Base-by-base conservation (phyloP, 2,329 filamentous ascomycete species). In the Sordariomycetes sp. region DNA sequence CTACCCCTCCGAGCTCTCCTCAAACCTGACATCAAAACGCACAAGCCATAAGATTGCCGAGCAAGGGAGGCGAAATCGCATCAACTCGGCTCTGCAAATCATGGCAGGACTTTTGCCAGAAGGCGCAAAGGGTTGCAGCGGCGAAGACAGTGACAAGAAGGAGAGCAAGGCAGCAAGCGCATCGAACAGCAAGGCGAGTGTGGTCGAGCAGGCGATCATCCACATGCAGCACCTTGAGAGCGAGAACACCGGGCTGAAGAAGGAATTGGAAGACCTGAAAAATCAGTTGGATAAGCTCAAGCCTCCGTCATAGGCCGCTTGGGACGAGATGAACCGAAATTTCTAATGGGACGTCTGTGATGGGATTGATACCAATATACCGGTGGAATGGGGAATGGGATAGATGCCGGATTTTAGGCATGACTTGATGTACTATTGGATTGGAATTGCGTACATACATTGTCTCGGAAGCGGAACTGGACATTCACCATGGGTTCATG, bases 1-100 rank as follows among this genome's bases (percentile, higher is more conserved):
- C 2, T 96, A 95, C 46, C 88, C 90, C 1, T 86, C 84, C 46
- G 85, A 88, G 33, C 69, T 98, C 27, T 94, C 88, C 6, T 93
- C 88, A 16, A 94, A 94, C 44, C 65, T 98, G 18, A 95, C 88
- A 1, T 94, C 87, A 4, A 98, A 98, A 64, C 82, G 90, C 34
- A 96, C 92, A 3, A 94, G 87, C 28, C 92, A 98, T 64, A 98
- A 98, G 59, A 86, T 98, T 44, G 92, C 92, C 14, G 92, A 98
- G 60, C 92, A 98, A 62, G 92, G 92, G 6, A 79, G 92, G 31
- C 72, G 92, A 39, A 96, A 98, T 53, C 78, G 92, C 31, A 96
- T 98, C 59, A 98, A 98, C 54, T 83, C 80, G 35, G 92, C 92
- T 1, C 66, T 98, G 16, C 86, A 90, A 46, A 83, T 95, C 55